phyloP scores from a whole-genome alignment of 768 basidiomycete genomes.

The Hortiboletus flavorubellus region DNA sequence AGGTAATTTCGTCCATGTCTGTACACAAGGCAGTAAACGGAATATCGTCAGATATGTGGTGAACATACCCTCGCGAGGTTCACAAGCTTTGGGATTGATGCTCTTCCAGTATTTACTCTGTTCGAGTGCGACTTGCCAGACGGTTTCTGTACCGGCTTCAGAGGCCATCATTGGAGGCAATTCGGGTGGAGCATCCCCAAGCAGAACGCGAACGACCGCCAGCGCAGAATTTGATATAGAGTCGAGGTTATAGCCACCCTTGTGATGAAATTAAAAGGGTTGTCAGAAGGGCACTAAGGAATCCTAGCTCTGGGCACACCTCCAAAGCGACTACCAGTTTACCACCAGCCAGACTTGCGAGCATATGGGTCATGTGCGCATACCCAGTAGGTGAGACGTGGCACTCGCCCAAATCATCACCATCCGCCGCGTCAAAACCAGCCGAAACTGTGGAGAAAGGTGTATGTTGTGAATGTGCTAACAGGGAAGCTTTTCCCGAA shows the following conservation, averaged over 20 bases:
- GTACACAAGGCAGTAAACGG: background rate
- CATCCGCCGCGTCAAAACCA: conserved; percentile 94
- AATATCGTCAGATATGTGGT: background rate
- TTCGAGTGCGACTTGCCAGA: conserved; percentile 82
- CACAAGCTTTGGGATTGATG: conserved; percentile 76
- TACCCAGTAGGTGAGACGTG: conserved; percentile 89
- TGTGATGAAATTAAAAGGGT: background rate
- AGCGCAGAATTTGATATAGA: conserved; percentile 85
- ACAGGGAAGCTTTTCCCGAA: conserved; percentile 3
- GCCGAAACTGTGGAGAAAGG: conserved; percentile 70
- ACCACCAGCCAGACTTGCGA: conserved; percentile 82
- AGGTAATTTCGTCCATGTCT: conserved; percentile 62
- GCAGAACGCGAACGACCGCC: conserved; percentile 82
- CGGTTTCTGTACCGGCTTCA: conserved; percentile 82
- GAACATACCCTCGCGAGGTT: conserved; percentile 72
- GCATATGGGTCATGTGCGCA: conserved; percentile 99
- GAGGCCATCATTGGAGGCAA: conserved; percentile 71
- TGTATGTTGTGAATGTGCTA: background rate
- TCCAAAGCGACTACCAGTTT: conserved; percentile 91
- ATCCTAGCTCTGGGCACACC: conserved; percentile 42
- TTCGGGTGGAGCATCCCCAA: conserved; percentile 82
- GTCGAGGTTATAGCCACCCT: conserved; percentile 96
- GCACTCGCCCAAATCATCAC: conserved; percentile 90
- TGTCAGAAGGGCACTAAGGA: background rate
- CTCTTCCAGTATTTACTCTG: conserved; percentile 92